Percentiles rank a stretch among this genome's conserved stretches.
Evolutionary conservation across 306 rosid genomes (phyloP).

Genomic region (Vigna mungo): DNA sequence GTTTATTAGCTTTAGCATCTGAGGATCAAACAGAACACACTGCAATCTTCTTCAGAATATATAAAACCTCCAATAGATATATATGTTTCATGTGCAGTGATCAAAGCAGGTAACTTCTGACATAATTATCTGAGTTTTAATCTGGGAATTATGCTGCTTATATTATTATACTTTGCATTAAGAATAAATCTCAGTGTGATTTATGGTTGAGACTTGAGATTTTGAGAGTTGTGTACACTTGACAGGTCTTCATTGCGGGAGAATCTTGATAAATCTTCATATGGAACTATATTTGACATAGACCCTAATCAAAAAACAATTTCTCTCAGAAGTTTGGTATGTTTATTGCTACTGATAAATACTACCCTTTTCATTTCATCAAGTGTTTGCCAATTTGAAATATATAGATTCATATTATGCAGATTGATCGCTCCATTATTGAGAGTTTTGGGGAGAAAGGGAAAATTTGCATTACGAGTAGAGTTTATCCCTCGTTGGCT

Average conservation of each 20-base stretch:
- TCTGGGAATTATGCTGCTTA: neutral
- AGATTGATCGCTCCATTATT: slow-evolving; percentile 68
- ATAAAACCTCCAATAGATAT: slow-evolving; percentile 51
- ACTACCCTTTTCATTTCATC: neutral
- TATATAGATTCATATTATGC: slow-evolving; percentile 32
- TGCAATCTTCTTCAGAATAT: slow-evolving; percentile 60
- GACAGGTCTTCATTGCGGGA: slow-evolving; percentile 68
- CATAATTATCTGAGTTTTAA: neutral
- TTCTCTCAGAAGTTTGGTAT: slow-evolving; percentile 75
- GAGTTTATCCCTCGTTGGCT: slow-evolving; percentile 69
- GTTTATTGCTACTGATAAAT: slow-evolving; percentile 2
- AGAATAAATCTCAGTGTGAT: neutral
- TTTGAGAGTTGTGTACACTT: slow-evolving; percentile 1
- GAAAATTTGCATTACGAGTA: slow-evolving; percentile 61
- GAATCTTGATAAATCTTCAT: slow-evolving; percentile 61
- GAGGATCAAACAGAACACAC: slow-evolving; percentile 64
- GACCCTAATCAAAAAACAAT: slow-evolving; percentile 53
- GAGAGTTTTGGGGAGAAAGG: slow-evolving; percentile 78
- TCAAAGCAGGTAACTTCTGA: slow-evolving; percentile 61
- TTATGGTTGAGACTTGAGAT: slow-evolving; percentile 4
- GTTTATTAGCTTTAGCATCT: slow-evolving; percentile 70
- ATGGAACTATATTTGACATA: slow-evolving; percentile 62
- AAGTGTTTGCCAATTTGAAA: slow-evolving; percentile 5
- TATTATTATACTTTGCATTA: too few relatives aligned
- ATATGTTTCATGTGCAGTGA: slow-evolving; percentile 78